Evolutionary conservation across 1,284 basidiomycete species (phyloP), one percentile per base, ranked within the genome.

Genomic region (Ceratobasidium sp.): DNA sequence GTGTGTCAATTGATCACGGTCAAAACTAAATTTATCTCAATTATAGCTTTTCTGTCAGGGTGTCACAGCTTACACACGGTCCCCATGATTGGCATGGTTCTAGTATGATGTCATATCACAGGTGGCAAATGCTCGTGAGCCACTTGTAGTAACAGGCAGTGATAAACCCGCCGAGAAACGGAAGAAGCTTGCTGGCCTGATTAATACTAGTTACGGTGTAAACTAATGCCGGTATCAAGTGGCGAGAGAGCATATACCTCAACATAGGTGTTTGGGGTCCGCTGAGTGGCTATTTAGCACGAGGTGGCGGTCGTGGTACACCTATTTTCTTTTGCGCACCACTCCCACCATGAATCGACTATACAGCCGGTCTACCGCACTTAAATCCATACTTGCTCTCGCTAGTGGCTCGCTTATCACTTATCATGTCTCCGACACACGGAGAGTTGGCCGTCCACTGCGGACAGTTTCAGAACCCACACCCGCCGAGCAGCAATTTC

Each of bases 381-480:
- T 67, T 1, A 67, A 52, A 48, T 48, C 65, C 52, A 48, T 13
- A 6, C 28, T 50, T 17, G 48, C 46, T 5, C 9, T 67, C 44
- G 48, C 65, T 33, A 38, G 65, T 52, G 65, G 65, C 46, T 67
- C 65, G 38, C 23, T 52, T 9, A n/a, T 67, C 17, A 67, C 65
- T 13, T 67, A 67, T 38, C 65, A 50, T 33, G 65, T 33, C 26
- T 48, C 65, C 26, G 46, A 67, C 46, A 28, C 46, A 5, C 44
- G 65, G 7, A 48, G 28, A 26, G 38, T 12, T 12, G 15, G 46
- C 23, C 44, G 28, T 33, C 26, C 65, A 3, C 3, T 52, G 15
- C 9, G 28, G 46, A 2, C 48, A 5, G 26, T 26, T 20, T 52
- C 46, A 38, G 48, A 28, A 38, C 44, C 52, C 20, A 52, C 65